Evolutionary conservation across 805 yeast genomes (phyloP).

Genomic region (Lachancea mirantina): DNA sequence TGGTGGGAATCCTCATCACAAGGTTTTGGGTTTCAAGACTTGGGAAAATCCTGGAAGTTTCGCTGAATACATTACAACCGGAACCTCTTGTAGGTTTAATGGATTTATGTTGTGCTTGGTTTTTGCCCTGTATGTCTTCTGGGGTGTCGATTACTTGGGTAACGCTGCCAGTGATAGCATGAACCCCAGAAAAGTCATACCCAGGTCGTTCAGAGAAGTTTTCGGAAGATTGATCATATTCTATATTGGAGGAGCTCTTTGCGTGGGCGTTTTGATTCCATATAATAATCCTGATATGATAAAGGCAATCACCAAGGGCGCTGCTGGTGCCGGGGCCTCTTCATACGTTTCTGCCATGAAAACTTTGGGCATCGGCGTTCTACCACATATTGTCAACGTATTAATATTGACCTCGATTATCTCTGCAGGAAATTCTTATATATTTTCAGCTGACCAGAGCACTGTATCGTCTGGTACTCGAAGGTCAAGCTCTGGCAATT

Average conservation of each 20-base stretch:
- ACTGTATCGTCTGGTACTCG: slow-evolving; percentile 43
- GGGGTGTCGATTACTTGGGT: slow-evolving; percentile 45
- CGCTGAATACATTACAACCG: slow-evolving; percentile 25
- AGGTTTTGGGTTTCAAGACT: slow-evolving; percentile 48
- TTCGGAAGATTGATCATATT: slow-evolving; percentile 51
- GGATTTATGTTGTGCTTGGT: slow-evolving; percentile 47
- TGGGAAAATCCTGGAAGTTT: slow-evolving; percentile 50
- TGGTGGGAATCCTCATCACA: slow-evolving; percentile 48
- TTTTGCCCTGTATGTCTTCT: slow-evolving; percentile 45
- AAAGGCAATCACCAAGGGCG: slow-evolving; percentile 7
- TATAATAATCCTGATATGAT: slow-evolving; percentile 43
- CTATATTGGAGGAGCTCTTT: slow-evolving; percentile 48
- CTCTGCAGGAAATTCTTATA: slow-evolving; percentile 39
- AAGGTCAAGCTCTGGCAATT: slow-evolving; percentile 50
- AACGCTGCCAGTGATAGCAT: slow-evolving; percentile 48
- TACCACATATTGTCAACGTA: slow-evolving; percentile 48
- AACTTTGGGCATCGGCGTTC: slow-evolving; percentile 45
- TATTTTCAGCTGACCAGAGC: slow-evolving; percentile 46
- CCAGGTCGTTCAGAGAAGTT: slow-evolving; percentile 52
- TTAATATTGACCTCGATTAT: slow-evolving; percentile 50
- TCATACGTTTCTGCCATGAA: slow-evolving; percentile 41
- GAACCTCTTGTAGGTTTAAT: slow-evolving; percentile 33
- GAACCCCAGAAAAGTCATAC: slow-evolving; percentile 52
- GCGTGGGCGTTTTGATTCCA: slow-evolving; percentile 54
- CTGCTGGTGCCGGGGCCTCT: slow-evolving; percentile 33